Conservation (phyloP, 164 flowering plant species). For the Brasenia schreberi region DNA sequence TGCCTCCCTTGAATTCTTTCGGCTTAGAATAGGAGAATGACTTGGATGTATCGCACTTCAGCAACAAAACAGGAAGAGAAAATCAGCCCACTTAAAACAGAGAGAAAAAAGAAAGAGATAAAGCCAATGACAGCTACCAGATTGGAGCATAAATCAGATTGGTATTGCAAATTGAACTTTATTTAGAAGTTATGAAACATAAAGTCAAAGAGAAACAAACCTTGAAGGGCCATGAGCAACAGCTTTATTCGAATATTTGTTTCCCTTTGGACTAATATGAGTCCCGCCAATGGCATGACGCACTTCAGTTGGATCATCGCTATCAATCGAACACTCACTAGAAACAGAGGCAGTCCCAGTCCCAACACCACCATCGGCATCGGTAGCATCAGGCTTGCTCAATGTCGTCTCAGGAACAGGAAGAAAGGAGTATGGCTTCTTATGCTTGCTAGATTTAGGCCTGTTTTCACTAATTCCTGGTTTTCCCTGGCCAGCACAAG, state of each 20-base stretch:
- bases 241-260: constrained; percentile 4
- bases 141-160: background rate
- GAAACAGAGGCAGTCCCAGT: constrained; percentile 64
- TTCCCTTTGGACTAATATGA: constrained; percentile 44
- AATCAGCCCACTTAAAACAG: background rate
- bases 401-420: constrained; percentile 43
- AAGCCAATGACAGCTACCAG: too few relatives aligned
- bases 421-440: constrained; percentile 34
- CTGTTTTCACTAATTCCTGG: constrained; percentile 49
- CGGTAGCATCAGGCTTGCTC: constrained; percentile 30
- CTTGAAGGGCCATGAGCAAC: constrained; percentile 57
- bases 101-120: background rate
- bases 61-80: constrained; percentile 4
- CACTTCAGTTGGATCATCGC: constrained; percentile 69
- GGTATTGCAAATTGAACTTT: background rate
- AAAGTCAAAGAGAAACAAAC: constrained; percentile 23
- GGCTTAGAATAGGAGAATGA: constrained; percentile 20
- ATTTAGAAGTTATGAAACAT: too few relatives aligned
- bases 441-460: constrained; percentile 30
- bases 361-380: constrained; percentile 52
- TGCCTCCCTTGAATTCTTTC: constrained; percentile 27
- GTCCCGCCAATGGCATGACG: constrained; percentile 1
- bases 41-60: constrained; percentile 43
- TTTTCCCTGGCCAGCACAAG: constrained; percentile 34
- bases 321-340: constrained; percentile 52